Evolutionary conservation across 495 filamentous ascomycete genomes (phyloP).

Genomic region (Tetracladium setigerum): DNA sequence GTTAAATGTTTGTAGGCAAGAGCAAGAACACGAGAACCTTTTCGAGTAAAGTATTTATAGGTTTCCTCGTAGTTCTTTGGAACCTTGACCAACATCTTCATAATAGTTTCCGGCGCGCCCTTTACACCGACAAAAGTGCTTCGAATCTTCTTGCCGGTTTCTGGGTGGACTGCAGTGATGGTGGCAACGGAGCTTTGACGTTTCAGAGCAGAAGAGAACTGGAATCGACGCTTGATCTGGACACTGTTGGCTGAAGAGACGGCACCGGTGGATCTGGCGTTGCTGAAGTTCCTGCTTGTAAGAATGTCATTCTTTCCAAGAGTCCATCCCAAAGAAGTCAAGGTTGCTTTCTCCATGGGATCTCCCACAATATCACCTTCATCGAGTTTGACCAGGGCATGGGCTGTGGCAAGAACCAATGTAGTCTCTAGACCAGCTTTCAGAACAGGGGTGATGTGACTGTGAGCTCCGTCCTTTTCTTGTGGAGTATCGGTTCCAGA

Average conservation of each 20-base stretch:
- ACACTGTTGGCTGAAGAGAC: conserved; percentile 50
- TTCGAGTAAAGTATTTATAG: conserved; percentile 94
- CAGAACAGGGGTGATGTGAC: conserved; percentile 56
- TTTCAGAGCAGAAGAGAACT: conserved; percentile 95
- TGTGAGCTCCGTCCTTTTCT: conserved; percentile 73
- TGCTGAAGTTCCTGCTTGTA: conserved; percentile 40
- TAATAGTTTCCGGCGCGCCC: conserved; percentile 93
- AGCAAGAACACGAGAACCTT: conserved; percentile 86
- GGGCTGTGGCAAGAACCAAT: conserved; percentile 88
- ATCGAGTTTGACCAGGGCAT: conserved; percentile 91
- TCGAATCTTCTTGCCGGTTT: conserved; percentile 62
- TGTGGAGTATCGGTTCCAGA: conserved; percentile 51
- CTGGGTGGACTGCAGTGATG: conserved; percentile 56
- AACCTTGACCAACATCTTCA: conserved; percentile 76
- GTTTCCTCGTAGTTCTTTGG: conserved; percentile 95
- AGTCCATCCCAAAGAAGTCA: conserved; percentile 82
- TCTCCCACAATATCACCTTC: conserved; percentile 97
- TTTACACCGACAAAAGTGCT: conserved; percentile 92
- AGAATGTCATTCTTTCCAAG: conserved; percentile 83
- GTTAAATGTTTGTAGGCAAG: conserved; percentile 90
- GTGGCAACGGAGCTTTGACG: conserved; percentile 91
- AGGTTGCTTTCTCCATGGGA: conserved; percentile 97
- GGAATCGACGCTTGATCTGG: conserved; percentile 92
- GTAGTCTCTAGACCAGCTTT: conserved; percentile 72
- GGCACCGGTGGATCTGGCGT: conserved; percentile 35